Evolutionary conservation across 2,329 filamentous ascomycete species (phyloP).

Genomic region (Botryosphaeria dothidea): DNA sequence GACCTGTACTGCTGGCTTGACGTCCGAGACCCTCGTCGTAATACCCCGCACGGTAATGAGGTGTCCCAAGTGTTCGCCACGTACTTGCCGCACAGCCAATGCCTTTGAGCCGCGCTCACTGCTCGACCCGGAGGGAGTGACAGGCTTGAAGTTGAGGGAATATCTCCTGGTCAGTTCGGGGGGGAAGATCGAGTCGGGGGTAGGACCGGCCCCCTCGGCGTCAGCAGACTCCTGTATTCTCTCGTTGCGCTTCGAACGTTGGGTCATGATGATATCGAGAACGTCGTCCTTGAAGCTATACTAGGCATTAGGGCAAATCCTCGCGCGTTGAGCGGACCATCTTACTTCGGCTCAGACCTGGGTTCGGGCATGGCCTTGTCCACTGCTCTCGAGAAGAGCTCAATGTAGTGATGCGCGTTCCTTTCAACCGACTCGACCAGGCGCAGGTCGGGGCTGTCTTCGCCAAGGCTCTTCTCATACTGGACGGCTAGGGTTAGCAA

Average conservation of each 20-base stretch:
- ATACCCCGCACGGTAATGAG: constrained; percentile 95
- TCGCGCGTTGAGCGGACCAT: background rate
- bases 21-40: constrained; percentile 91
- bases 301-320: background rate
- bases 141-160: constrained; percentile 92
- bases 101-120: constrained; percentile 60
- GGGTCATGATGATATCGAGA: constrained; percentile 92
- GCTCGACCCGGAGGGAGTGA: constrained; percentile 69
- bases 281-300: constrained; percentile 93
- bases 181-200: constrained; percentile 81
- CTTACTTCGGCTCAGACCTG: constrained; percentile 73
- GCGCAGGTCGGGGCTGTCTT: constrained; percentile 59
- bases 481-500: constrained; percentile 36
- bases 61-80: constrained; percentile 87
- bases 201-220: constrained; percentile 49
- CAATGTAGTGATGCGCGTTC: constrained; percentile 95
- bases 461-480: constrained; percentile 72
- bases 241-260: constrained; percentile 83
- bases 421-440: constrained; percentile 82
- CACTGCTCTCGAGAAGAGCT: constrained; percentile 83
- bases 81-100: constrained; percentile 88
- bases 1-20: constrained; percentile 96
- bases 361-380: constrained; percentile 83
- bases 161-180: constrained; percentile 90
- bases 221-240: constrained; percentile 56